Conservation (phyloP, 768 basidiomycete species). For the Suillus plorans region DNA sequence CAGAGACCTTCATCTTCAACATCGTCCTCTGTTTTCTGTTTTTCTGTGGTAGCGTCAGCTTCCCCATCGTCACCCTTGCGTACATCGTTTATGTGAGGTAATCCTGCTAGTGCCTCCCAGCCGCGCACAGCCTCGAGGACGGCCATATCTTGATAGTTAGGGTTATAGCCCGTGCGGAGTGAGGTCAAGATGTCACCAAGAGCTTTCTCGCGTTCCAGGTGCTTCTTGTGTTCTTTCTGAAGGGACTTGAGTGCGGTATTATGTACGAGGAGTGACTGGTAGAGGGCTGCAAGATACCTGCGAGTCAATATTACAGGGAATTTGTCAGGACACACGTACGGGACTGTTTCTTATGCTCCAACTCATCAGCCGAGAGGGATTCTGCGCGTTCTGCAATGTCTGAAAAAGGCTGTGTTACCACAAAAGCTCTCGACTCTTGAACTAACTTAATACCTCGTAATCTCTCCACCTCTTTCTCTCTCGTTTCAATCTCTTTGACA, state of each 20-base stretch:
- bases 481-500: slow-evolving; percentile 55
- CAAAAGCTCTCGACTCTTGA: not conserved
- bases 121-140: slow-evolving; percentile 95
- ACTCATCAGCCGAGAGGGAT: slow-evolving; percentile 71
- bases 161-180: slow-evolving; percentile 87
- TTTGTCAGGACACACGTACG: slow-evolving; percentile 49
- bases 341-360: slow-evolving; percentile 84
- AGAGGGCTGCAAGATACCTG: slow-evolving; percentile 61
- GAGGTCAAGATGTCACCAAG: slow-evolving; percentile 82
- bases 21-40: slow-evolving; percentile 36
- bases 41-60: slow-evolving; percentile 20
- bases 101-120: slow-evolving; percentile 74
- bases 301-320: slow-evolving; percentile 3
- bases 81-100: slow-evolving; percentile 72
- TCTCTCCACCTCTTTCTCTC: slow-evolving; percentile 71
- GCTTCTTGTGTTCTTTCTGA: slow-evolving; percentile 65
- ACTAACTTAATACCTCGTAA: slow-evolving; percentile 59
- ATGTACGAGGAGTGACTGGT: slow-evolving; percentile 70
- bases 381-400: slow-evolving; percentile 80
- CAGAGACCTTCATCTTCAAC: slow-evolving; percentile 59
- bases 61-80: slow-evolving; percentile 47
- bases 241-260: slow-evolving; percentile 76
- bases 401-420: slow-evolving; percentile 27
- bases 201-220: slow-evolving; percentile 70
- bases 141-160: slow-evolving; percentile 99